Conservation (phyloP, 371 early-diverging fungal species). For the Quaeritorhiza haematococci region DNA sequence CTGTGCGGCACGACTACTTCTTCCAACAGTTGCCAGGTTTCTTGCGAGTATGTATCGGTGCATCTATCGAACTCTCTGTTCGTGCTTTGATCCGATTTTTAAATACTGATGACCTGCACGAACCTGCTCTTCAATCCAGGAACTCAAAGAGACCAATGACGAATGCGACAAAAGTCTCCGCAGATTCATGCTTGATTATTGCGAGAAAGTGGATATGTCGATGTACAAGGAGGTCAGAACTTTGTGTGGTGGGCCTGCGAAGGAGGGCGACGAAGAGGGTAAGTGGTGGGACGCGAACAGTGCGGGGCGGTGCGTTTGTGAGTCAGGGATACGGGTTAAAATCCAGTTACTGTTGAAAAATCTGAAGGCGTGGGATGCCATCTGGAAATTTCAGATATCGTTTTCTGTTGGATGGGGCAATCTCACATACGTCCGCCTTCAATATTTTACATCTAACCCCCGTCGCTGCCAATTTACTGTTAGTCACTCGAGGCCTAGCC, state of each 20-base stretch:
- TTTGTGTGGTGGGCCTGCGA: too few species aligned
- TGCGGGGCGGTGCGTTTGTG: too few species aligned
- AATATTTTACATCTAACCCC: too few species aligned
- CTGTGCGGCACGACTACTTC: constrained; percentile 55
- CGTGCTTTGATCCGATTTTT: constrained; percentile 4
- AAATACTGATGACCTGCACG: background rate
- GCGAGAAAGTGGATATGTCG: constrained; percentile 48
- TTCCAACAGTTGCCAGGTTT: constrained; percentile 59
- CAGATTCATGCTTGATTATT: constrained; percentile 65
- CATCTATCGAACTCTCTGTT: constrained; percentile 1
- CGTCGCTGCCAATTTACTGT: too few species aligned
- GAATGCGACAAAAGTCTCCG: constrained; percentile 67
- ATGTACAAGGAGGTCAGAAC: constrained; percentile 48
- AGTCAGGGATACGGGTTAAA: too few species aligned
- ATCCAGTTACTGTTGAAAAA: too few species aligned
- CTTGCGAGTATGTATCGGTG: constrained; percentile 41
- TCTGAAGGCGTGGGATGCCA: too few species aligned
- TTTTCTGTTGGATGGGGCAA: too few species aligned
- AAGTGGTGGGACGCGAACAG: too few species aligned
- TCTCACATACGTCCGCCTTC: too few species aligned
- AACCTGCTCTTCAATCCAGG: constrained; percentile 19
- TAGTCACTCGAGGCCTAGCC: constrained; percentile 15
- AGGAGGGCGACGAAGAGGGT: too few species aligned
- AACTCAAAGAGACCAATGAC: constrained; percentile 63
- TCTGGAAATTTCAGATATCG: too few species aligned